Percentiles rank a stretch among this genome's conserved stretches.
These are phyloP conservation scores for Coprinopsis cinerea DNA, from an alignment of 768 basidiomycete genomes.

Conservation along the genomic window DNA sequence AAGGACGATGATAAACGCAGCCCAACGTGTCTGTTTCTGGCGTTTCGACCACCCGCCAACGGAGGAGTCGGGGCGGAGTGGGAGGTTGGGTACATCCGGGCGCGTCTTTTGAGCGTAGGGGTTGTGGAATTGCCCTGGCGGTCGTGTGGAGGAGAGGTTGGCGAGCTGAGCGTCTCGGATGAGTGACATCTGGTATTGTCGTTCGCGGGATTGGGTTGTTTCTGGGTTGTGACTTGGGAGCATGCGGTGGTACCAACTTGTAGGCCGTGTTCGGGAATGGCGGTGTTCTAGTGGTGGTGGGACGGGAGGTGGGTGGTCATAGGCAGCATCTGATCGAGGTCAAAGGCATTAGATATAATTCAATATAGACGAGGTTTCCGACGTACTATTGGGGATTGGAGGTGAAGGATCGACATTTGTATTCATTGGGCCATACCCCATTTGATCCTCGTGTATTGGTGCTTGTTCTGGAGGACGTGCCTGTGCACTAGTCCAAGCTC, in stretches of 20 bases:
- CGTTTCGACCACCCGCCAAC: neutral
- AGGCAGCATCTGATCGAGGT: too few species aligned
- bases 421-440: too few species aligned
- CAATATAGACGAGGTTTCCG: too few species aligned
- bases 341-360: too few species aligned
- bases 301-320: too few species aligned
- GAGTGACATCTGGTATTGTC: neutral
- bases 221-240: neutral
- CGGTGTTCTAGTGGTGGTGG: neutral
- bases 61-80: neutral
- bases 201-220: neutral
- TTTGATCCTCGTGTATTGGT: too few species aligned
- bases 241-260: neutral
- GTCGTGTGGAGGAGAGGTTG: neutral
- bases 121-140: too few species aligned
- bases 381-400: too few species aligned
- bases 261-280: neutral
- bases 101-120: neutral
- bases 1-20: neutral
- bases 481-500: too few species aligned
- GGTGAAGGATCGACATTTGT: too few species aligned
- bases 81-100: neutral
- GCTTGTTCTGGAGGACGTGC: too few species aligned
- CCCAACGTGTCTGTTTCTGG: neutral
- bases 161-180: neutral